Evolutionary conservation across 139 green algal genomes (phyloP).

Genomic region (Closterium sp.): DNA sequence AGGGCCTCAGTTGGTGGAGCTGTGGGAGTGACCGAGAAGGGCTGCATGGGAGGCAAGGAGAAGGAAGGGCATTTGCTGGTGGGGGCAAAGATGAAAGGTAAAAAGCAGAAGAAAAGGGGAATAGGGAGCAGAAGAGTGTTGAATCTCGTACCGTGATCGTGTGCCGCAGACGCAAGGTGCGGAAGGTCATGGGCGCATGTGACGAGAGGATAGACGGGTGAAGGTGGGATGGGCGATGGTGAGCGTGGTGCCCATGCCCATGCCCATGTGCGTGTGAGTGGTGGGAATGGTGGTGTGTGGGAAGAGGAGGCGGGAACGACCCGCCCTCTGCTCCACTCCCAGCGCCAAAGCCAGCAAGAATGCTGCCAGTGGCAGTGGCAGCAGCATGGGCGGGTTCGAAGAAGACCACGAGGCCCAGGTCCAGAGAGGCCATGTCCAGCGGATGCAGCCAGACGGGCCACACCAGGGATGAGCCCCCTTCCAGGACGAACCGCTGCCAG

Average conservation of each 20-base stretch:
- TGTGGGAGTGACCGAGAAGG: too few species aligned
- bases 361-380: not conserved
- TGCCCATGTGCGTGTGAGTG: not conserved
- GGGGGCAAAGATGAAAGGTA: not conserved
- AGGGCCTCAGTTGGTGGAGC: too few species aligned
- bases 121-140: not conserved
- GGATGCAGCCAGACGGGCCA: slow-evolving; percentile 47
- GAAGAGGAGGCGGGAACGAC: not conserved
- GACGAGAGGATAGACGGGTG: not conserved
- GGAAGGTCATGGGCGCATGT: not conserved
- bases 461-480: slow-evolving; percentile 35
- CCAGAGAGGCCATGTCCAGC: not conserved
- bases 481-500: not conserved
- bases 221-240: not conserved
- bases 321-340: not conserved
- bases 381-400: slow-evolving; percentile 27
- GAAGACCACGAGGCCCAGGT: slow-evolving; percentile 37
- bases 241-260: not conserved
- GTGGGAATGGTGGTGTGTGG: not conserved
- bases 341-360: not conserved
- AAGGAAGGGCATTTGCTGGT: too few species aligned
- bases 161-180: not conserved
- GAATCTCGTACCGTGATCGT: not conserved
- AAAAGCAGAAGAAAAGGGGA: not conserved
- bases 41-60: too few species aligned